phyloP scores from a whole-genome alignment of 768 basidiomycete species.

The Amanita rubescens region DNA sequence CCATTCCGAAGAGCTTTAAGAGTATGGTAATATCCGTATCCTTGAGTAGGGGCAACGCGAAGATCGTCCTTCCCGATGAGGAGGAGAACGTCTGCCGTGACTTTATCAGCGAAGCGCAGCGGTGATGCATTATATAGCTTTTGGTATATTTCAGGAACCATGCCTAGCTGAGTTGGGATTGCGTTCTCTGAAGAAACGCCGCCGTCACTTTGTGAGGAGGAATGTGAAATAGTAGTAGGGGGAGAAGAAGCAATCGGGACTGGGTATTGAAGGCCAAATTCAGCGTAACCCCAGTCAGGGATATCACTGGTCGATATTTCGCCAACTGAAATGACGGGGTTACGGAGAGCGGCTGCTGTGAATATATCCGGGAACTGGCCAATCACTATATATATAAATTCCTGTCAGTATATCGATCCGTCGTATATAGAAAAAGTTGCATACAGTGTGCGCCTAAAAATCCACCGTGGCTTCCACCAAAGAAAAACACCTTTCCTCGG shows the following conservation, averaged over 20 bases:
- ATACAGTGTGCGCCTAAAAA: no score
- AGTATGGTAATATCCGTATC: conserved; percentile 57
- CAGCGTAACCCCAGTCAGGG: conserved; percentile 60
- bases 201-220: conserved; percentile 2
- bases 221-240: neutral
- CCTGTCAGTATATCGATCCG: no score
- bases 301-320: no score
- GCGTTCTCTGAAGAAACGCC: neutral
- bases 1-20: conserved; percentile 34
- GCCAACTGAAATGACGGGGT: no score
- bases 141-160: no score
- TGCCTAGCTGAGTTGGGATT: conserved; percentile 9
- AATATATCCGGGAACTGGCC: conserved; percentile 56
- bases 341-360: conserved; percentile 54
- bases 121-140: conserved; percentile 52
- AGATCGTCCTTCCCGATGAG: no score
- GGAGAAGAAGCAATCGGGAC: conserved; percentile 13
- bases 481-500: conserved; percentile 44
- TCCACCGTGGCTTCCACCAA: conserved; percentile 68
- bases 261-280: conserved; percentile 36
- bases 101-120: conserved; percentile 43
- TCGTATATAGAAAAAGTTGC: no score
- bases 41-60: conserved; percentile 61
- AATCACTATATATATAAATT: no score
- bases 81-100: conserved; percentile 48